Evolutionary conservation across 1,284 basidiomycete genomes (phyloP), one percentile per base, ranked within the genome.

Genomic region (Mycena sp.): DNA sequence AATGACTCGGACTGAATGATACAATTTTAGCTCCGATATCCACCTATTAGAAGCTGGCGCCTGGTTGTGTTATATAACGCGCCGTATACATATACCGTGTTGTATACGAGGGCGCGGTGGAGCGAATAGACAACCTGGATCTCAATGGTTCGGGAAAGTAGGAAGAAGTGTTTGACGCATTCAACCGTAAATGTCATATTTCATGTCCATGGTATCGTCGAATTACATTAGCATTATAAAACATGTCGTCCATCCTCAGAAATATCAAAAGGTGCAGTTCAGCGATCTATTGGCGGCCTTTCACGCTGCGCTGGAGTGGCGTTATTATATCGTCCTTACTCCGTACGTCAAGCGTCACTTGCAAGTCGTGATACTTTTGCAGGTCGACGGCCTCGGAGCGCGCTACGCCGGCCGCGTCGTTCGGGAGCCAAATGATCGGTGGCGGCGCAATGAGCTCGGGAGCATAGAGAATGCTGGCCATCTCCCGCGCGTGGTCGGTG

Each of bases 341-440:
- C 62, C 86, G 84, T 50, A 92, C 89, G 79, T 93, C 91, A 22
- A 93, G 81, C 37, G 90, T 89, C 61, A 89, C 90, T 56, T 83
- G 84, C 71, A 94, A 80, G 71, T 88, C 85, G 76, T 94, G 92
- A 78, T 92, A 93, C 74, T 87, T 88, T 77, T 90, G 86, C 72
- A 93, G 81, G 79, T 94, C 92, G 64, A 86, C 83, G 50, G 92
- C 92, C 79, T 94, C 92, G 13, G 90, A 89, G 55, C 86, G 85
- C 13, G 90, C 92, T 34, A 94, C 89, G 22, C 92, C 92, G 22
- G 89, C 88, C 3, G 85, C 83, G 78, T 95, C 93, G 78, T 92
- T 89, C 0, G 92, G 92, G 10, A 95, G 84, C 94, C 94, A 95
- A 61, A 96, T 93, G 63, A 91, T 89, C 0, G 93, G 93, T 10